These are phyloP conservation scores for Globisporangium irregulare DNA, from an alignment of 352 stramenopile species.

Conservation along the genomic window DNA sequence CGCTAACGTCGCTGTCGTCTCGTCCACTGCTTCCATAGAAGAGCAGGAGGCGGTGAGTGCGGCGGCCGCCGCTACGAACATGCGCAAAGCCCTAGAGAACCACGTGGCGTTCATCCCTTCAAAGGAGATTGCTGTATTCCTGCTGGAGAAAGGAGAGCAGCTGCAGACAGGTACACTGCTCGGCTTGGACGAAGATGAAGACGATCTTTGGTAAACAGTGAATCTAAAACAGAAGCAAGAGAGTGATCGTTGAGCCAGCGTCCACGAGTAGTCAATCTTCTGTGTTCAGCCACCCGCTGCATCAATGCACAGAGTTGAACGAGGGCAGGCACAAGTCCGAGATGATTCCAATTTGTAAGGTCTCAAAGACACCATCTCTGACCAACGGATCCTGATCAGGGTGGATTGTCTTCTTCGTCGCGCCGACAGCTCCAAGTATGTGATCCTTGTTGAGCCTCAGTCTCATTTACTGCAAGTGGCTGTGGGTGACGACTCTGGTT, in stretches of 20 bases:
- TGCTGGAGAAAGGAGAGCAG: conserved; percentile 29
- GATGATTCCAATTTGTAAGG: no score
- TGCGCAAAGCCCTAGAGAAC: conserved; percentile 65
- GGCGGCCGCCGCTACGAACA: conserved; percentile 14
- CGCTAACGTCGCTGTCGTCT: background rate
- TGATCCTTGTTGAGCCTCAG: no score
- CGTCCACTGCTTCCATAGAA: conserved; percentile 21
- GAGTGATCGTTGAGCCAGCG: background rate
- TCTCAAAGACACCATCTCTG: background rate
- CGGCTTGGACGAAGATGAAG: conserved; percentile 13
- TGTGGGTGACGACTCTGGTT: no score
- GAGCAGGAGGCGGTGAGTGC: conserved; percentile 27
- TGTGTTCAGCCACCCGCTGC: background rate
- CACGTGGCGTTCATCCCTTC: conserved; percentile 70
- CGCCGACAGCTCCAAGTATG: background rate
- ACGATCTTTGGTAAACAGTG: conserved; percentile 16
- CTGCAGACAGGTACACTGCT: conserved; percentile 41
- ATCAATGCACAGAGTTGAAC: no score
- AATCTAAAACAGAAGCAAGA: no score
- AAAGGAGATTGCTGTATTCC: conserved; percentile 43
- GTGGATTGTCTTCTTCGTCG: background rate
- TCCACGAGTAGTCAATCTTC: background rate
- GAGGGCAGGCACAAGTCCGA: no score
- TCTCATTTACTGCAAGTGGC: no score
- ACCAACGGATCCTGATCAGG: background rate